These are phyloP conservation scores for Termitomyces sp. DNA, from an alignment of 1,284 basidiomycete species.

Conservation along the genomic window DNA sequence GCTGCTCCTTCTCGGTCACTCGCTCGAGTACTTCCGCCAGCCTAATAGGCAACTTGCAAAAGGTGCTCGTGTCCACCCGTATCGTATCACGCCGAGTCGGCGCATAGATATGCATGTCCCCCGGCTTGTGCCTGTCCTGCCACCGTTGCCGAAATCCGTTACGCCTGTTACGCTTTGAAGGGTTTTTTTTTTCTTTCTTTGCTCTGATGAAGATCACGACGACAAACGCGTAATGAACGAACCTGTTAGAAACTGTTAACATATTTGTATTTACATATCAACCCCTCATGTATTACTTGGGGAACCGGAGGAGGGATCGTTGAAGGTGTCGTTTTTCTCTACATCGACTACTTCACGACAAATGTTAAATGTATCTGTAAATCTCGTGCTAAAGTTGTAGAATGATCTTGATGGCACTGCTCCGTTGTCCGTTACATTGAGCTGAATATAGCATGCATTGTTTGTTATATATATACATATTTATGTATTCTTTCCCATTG, in stretches of 20 bases:
- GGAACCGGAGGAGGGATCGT: not conserved
- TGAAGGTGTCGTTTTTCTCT: too few relatives aligned
- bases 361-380: constrained; percentile 7
- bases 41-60: constrained; percentile 36
- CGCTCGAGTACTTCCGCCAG: constrained; percentile 34
- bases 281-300: constrained; percentile 8
- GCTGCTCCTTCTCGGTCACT: constrained; percentile 42
- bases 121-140: not conserved
- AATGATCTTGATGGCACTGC: too few relatives aligned
- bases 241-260: constrained; percentile 5
- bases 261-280: constrained; percentile 14
- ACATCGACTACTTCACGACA: not conserved
- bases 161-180: not conserved
- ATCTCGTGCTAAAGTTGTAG: not conserved
- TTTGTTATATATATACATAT: too few relatives aligned
- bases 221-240: constrained; percentile 9
- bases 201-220: not conserved
- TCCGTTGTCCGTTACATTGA: too few relatives aligned
- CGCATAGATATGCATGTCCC: constrained; percentile 3
- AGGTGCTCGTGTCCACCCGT: constrained; percentile 50
- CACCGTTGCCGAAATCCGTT: not conserved
- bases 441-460: too few relatives aligned
- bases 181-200: not conserved
- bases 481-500: too few relatives aligned
- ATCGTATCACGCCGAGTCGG: constrained; percentile 32